Base-by-base conservation (phyloP, 2,329 filamentous ascomycete species). In the Trichoderma pleuroti region DNA sequence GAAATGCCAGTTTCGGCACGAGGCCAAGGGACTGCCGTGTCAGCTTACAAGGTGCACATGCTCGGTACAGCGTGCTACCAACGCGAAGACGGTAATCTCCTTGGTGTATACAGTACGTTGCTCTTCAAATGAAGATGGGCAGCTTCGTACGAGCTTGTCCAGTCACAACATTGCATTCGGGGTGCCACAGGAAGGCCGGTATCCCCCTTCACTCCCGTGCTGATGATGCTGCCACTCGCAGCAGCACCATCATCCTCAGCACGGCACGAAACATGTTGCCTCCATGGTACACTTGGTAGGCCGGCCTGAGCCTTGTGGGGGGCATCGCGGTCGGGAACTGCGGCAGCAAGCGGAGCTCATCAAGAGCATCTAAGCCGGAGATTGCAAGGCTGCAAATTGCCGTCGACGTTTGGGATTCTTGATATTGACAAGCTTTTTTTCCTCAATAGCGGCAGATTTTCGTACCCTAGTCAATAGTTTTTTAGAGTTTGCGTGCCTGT, bases 401-500 rank as follows among this genome's bases (percentile, higher is more conserved):
- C 30, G 34, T 28, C 30, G 21, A n/a, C 8, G 12, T 61, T 39
- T 39, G 12, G 5, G n/a, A 10, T 61, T 34, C 11, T 11, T 14
- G 56, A 11, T 34, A 28, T 34, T 36, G 30, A 4, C 52, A 28
- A 28, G 5, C 0, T 49, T 21, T 34, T 49, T 21, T 21, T 21
- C n/a, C 42, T 49, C n/a, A 49, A 49, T n/a, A 16, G 39, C 36
- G 18, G 1, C 36, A 46, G 42, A 2, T 46, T 46, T 46, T 26
- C 8, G 10, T 36, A 10, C 14, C 21, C 21, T 39, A 2, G 57
- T 36, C 32, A 3, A 46, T 54, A 18, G 5, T 34, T 21, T 18
- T 65, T 56, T 62, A 61, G n/a, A 62, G 66, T 70, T 70, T 56
- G 24, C 28, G 67, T 63, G 67, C 67, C 67, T 70, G 67, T 63